Percentiles rank a stretch among this genome's conserved stretches.
These are phyloP conservation scores for Epichloe bromicola DNA, from an alignment of 2,329 filamentous ascomycete species.

Conservation along the genomic window DNA sequence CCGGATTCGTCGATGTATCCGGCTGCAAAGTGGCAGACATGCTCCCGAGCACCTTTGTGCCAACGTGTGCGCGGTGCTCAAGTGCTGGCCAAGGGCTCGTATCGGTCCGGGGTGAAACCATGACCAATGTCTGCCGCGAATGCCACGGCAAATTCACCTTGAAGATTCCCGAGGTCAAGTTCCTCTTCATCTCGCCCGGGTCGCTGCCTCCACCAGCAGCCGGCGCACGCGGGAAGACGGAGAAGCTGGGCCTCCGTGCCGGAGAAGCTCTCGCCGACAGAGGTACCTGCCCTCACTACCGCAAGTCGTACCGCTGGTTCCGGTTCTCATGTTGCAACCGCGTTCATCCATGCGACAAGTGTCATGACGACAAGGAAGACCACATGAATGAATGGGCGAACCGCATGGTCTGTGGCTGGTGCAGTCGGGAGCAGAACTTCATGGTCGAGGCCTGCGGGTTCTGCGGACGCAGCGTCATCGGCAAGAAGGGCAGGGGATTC, in stretches of 20 bases:
- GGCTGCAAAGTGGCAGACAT: slow-evolving; percentile 65
- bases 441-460: slow-evolving; percentile 61
- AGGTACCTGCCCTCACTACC: slow-evolving; percentile 46
- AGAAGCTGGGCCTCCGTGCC: slow-evolving; percentile 42
- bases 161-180: slow-evolving; percentile 64
- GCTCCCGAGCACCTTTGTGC: slow-evolving; percentile 66
- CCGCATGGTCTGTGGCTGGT: slow-evolving; percentile 71
- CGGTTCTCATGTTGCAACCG: slow-evolving; percentile 49
- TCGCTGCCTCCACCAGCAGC: slow-evolving; percentile 26
- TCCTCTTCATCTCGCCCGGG: slow-evolving; percentile 54
- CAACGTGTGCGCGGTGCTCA: slow-evolving; percentile 67
- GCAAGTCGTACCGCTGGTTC: slow-evolving; percentile 49
- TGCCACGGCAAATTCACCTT: slow-evolving; percentile 74
- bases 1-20: slow-evolving; percentile 65
- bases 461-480: slow-evolving; percentile 58
- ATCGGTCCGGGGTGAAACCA: slow-evolving; percentile 60
- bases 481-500: slow-evolving; percentile 54
- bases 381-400: slow-evolving; percentile 73
- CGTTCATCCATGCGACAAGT: slow-evolving; percentile 53
- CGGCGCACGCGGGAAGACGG: slow-evolving; percentile 32
- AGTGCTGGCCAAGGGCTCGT: slow-evolving; percentile 54
- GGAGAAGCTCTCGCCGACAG: slow-evolving; percentile 41
- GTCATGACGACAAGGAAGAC: slow-evolving; percentile 58
- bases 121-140: slow-evolving; percentile 62
- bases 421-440: slow-evolving; percentile 71